Percentiles rank a stretch among this genome's conserved stretches.
Evolutionary conservation across 2,329 filamentous ascomycete genomes (phyloP).

Genomic region (Knoxdaviesia capensis): DNA sequence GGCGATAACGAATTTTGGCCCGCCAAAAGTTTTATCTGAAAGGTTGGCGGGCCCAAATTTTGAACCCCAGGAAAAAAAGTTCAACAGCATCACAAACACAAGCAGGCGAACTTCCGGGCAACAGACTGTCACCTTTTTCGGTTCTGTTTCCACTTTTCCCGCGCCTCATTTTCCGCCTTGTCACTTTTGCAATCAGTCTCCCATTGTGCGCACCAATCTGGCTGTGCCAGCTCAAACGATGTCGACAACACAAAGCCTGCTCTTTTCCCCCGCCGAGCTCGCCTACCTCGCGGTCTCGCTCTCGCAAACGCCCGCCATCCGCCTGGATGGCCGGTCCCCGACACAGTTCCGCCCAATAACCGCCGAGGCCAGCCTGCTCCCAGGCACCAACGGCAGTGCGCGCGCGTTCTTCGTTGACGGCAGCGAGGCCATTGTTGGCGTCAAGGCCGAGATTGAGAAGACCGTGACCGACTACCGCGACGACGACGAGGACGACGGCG

Average conservation of each 20-base stretch:
- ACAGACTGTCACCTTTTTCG: neutral
- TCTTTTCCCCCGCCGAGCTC: slow-evolving; percentile 87
- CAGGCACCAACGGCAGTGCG: slow-evolving; percentile 78
- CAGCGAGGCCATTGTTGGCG: slow-evolving; percentile 84
- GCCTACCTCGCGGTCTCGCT: slow-evolving; percentile 87
- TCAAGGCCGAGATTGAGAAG: slow-evolving; percentile 86
- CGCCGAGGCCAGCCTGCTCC: slow-evolving; percentile 79
- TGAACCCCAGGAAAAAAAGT: too few relatives aligned
- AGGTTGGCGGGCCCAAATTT: too few relatives aligned
- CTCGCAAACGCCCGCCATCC: slow-evolving; percentile 60
- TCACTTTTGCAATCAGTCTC: too few relatives aligned
- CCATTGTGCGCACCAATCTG: too few relatives aligned
- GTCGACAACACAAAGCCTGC: slow-evolving; percentile 42
- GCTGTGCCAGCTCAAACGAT: slow-evolving; percentile 17
- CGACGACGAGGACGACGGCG: slow-evolving; percentile 11
- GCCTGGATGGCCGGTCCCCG: slow-evolving; percentile 64
- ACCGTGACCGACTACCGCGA: slow-evolving; percentile 19
- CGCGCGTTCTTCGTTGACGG: slow-evolving; percentile 89
- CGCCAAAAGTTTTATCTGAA: too few relatives aligned
- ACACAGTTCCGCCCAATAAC: slow-evolving; percentile 80
- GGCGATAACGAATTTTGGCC: too few relatives aligned
- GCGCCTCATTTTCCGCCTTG: too few relatives aligned
- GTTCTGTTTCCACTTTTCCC: neutral
- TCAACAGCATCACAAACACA: too few relatives aligned
- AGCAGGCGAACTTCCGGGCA: too few relatives aligned